phyloP scores from a whole-genome alignment of 345 rosid species.

The Clausena lansium region DNA sequence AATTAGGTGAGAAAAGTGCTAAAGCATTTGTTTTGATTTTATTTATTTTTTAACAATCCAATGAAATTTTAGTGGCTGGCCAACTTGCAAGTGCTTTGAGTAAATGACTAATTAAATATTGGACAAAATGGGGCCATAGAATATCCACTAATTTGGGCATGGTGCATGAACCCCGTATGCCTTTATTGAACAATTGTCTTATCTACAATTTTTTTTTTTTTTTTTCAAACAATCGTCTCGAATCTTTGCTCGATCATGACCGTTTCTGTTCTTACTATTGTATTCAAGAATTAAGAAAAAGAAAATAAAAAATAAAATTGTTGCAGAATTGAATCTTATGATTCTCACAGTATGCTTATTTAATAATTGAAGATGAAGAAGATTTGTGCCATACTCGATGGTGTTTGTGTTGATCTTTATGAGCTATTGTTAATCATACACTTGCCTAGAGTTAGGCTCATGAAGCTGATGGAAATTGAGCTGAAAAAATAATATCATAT shows the following conservation, averaged over 20 bases:
- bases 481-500: not conserved
- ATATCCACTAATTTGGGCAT: not conserved
- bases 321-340: no score
- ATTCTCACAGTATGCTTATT: no score
- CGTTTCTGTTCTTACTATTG: not conserved
- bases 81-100: not conserved
- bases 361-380: no score
- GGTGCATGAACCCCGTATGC: slow-evolving; percentile 32
- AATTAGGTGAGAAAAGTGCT: no score
- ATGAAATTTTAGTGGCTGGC: not conserved
- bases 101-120: not conserved
- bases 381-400: no score
- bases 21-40: not conserved
- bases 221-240: not conserved
- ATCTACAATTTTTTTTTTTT: no score
- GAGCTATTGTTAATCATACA: not conserved
- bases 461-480: not conserved
- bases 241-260: not conserved
- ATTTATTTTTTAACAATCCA: not conserved
- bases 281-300: no score
- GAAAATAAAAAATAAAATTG: no score
- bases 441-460: not conserved
- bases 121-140: slow-evolving; percentile 14
- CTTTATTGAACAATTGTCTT: not conserved
- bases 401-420: not conserved